A percentile compares a stretch with the other conserved stretches of the same genome.
Evolutionary conservation across 2,329 filamentous ascomycete genomes (phyloP).

Genomic region (Calycina herbarum): DNA sequence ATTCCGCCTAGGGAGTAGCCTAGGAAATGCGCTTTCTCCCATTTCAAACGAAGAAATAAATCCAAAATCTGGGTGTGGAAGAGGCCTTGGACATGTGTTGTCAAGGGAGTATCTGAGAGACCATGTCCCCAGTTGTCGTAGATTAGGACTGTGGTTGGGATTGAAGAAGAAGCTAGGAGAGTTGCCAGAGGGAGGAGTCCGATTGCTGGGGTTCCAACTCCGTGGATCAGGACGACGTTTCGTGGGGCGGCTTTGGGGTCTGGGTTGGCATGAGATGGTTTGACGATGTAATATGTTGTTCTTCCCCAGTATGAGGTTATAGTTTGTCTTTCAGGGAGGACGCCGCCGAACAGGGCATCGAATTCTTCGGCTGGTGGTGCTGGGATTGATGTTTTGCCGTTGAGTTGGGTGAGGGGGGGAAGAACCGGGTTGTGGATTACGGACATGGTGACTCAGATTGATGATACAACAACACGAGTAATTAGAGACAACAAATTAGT

Average conservation of each 20-base stretch:
- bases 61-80: neutral
- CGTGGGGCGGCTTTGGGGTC: constrained; percentile 26
- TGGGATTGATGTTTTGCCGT: constrained; percentile 21
- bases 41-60: constrained; percentile 41
- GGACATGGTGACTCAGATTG: neutral
- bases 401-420: constrained; percentile 14
- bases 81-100: neutral
- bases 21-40: constrained; percentile 46
- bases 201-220: neutral
- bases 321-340: constrained; percentile 20
- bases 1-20: constrained; percentile 52
- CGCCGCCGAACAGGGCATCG: constrained; percentile 16
- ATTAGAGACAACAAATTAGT: no score
- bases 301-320: constrained; percentile 18
- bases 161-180: neutral
- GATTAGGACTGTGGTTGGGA: neutral
- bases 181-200: neutral
- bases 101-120: neutral
- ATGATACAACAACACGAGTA: no score
- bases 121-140: constrained; percentile 2
- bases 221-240: neutral
- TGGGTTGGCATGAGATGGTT: constrained; percentile 9
- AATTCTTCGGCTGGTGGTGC: constrained; percentile 20
- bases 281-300: constrained; percentile 22
- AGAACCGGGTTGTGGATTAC: neutral